Base-by-base conservation (phyloP, 768 basidiomycete genomes). In the Calvatia gigantea region DNA sequence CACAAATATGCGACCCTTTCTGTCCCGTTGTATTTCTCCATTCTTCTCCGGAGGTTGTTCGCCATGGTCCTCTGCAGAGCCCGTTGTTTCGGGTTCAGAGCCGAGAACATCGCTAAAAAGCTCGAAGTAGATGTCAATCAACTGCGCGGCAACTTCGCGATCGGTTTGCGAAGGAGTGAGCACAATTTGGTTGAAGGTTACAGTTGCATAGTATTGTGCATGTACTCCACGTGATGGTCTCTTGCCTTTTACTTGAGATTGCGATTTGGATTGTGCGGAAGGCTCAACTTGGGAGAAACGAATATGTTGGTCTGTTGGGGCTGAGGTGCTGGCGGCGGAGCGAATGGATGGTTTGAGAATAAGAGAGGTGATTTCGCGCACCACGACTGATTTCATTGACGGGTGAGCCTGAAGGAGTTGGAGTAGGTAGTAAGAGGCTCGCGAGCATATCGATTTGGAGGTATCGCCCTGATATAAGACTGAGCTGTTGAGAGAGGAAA, bases 171-270 rank as follows among this genome's bases (percentile, higher is more conserved):
- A 48, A 5, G 81, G 77, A 8, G 77, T 73, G 28, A 98, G 76
- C 37, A 93, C 83, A 56, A 95, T 86, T 70, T 98, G 97, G 68
- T 98, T 98, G 61, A 98, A 86, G 0, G 97, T 97, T 65, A 97
- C 93, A 4, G 89, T 78, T 14, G 92, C 85, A 68, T 98, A 99
- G 71, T 98, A 99, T 47, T 87, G 80, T 0, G 87, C 88, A 69
- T 98, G 94, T 12, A 78, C 73, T 61, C 84, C 86, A 42, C 75
- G 77, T 8, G n/a, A n/a, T n/a, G 69, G 65, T 46, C 73, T 75
- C 67, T 79, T 69, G 28, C 32, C 54, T 33, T 48, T 37, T 21
- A 3, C 23, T 43, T 76, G 74, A 62, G 76, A 76, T 48, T 70
- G 71, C 56, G 69, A 57, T 48, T 72, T 73, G 5, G 67, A 51